Conservation (phyloP, 2,329 filamentous ascomycete species). For the Alternaria consortialis region DNA sequence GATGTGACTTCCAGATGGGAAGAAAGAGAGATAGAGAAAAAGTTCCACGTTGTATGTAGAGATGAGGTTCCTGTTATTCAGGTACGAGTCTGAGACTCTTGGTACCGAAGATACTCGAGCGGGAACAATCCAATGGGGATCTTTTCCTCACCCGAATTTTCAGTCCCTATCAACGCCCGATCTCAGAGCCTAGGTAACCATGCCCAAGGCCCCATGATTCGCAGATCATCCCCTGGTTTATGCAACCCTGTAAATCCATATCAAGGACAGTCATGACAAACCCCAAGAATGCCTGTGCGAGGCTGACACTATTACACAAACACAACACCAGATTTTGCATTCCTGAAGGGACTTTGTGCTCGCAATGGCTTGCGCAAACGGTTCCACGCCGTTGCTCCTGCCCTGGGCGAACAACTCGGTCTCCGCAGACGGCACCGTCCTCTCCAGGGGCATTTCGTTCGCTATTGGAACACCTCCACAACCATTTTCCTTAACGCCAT, state of each 20-base stretch:
- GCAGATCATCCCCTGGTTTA: conserved; percentile 15
- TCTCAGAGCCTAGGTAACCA: conserved; percentile 16
- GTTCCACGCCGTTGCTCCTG: conserved; percentile 26
- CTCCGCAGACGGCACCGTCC: conserved; percentile 19
- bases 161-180: conserved; percentile 16
- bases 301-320: not conserved
- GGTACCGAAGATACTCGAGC: not conserved
- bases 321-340: not conserved
- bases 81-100: conserved; percentile 11
- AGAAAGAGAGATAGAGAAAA: not conserved
- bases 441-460: conserved; percentile 28
- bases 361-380: conserved; percentile 27
- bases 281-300: conserved; percentile 1
- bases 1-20: not conserved
- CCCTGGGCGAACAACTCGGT: conserved; percentile 30
- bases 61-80: not conserved
- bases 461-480: conserved; percentile 28
- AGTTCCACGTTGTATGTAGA: not conserved
- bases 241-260: conserved; percentile 13
- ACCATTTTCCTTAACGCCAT: conserved; percentile 27
- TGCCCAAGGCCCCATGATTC: conserved; percentile 9
- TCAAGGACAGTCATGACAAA: conserved; percentile 9
- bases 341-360: conserved; percentile 4
- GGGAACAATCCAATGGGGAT: conserved; percentile 4
- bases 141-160: conserved; percentile 3